These are phyloP conservation scores for Pestalotiopsis sp. DNA, from an alignment of 2,329 filamentous ascomycete species.

Conservation along the genomic window DNA sequence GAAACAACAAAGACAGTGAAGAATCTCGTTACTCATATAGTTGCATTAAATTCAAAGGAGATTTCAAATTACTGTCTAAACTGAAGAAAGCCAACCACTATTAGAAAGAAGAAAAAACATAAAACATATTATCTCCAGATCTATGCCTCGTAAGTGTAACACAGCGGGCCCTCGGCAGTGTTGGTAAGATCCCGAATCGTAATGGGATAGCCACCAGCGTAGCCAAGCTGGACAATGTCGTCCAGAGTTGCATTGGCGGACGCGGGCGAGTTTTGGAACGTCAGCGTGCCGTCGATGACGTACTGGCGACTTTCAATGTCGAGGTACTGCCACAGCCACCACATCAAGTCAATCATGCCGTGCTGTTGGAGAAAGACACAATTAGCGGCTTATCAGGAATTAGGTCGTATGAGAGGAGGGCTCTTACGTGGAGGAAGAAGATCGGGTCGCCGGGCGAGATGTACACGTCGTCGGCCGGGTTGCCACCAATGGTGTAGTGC, in stretches of 20 bases:
- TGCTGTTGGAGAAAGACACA: slow-evolving; percentile 1
- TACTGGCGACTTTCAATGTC: slow-evolving; percentile 21
- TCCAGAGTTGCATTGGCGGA: slow-evolving; percentile 25
- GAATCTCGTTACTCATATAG: no score
- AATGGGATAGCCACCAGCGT: slow-evolving; percentile 5
- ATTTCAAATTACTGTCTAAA: no score
- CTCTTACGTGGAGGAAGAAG: slow-evolving; percentile 21
- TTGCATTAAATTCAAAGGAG: no score
- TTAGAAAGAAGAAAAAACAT: not conserved
- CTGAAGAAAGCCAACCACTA: not conserved
- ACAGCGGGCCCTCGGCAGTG: slow-evolving; percentile 10
- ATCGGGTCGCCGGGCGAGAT: slow-evolving; percentile 6
- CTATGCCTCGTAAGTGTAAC: slow-evolving; percentile 14
- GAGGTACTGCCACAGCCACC: slow-evolving; percentile 30
- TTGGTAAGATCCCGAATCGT: slow-evolving; percentile 11
- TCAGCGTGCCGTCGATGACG: slow-evolving; percentile 24
- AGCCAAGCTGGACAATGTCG: slow-evolving; percentile 24
- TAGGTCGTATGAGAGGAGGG: no score
- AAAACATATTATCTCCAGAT: not conserved
- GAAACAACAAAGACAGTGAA: no score
- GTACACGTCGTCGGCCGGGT: slow-evolving; percentile 29
- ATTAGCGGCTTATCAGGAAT: not conserved
- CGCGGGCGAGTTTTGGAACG: slow-evolving; percentile 23
- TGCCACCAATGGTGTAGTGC: slow-evolving; percentile 38
- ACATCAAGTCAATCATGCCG: slow-evolving; percentile 24